A percentile compares a stretch with the other conserved stretches of the same genome.
Conservation (phyloP, 768 basidiomycete species). For the Grammothele lineata region DNA sequence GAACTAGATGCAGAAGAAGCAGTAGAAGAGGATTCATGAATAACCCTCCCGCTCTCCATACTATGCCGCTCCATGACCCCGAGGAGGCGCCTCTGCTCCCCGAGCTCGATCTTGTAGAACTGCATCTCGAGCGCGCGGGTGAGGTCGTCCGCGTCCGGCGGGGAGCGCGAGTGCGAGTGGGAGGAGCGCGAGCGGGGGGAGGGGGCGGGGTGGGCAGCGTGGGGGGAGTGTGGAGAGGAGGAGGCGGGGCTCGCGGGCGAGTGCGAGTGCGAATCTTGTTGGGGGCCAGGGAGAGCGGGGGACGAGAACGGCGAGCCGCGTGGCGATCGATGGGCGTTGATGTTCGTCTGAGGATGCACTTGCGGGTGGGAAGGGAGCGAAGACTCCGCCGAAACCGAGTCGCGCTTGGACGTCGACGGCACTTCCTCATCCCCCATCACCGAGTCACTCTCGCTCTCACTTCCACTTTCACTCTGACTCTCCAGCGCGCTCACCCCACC, state of each 20-base stretch:
- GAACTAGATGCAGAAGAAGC: too few relatives aligned
- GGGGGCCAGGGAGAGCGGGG: conserved; percentile 1
- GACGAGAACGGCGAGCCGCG: conserved; percentile 3
- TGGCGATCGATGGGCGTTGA: conserved; percentile 3
- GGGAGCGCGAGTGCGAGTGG: conserved; percentile 1
- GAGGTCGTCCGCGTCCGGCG: conserved; percentile 49
- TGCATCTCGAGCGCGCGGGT: conserved; percentile 83
- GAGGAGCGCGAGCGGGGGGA: too few relatives aligned
- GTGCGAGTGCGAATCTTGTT: neutral
- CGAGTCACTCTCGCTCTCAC: conserved; percentile 3
- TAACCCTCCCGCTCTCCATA: conserved; percentile 42
- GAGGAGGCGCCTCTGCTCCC: conserved; percentile 85
- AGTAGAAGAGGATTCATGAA: conserved; percentile 8
- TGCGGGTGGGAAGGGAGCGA: neutral
- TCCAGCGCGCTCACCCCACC: too few relatives aligned
- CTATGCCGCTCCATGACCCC: conserved; percentile 91
- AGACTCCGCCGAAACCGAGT: neutral
- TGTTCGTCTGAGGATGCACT: neutral
- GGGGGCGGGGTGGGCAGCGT: too few relatives aligned
- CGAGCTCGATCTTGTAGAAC: conserved; percentile 89
- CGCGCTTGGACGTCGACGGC: conserved; percentile 2
- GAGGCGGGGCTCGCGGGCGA: neutral
- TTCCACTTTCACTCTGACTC: neutral
- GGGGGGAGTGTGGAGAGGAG: neutral
- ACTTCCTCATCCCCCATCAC: conserved; percentile 12